Conservation (phyloP, 805 yeast genomes). For the Saturnispora mendoncae region DNA sequence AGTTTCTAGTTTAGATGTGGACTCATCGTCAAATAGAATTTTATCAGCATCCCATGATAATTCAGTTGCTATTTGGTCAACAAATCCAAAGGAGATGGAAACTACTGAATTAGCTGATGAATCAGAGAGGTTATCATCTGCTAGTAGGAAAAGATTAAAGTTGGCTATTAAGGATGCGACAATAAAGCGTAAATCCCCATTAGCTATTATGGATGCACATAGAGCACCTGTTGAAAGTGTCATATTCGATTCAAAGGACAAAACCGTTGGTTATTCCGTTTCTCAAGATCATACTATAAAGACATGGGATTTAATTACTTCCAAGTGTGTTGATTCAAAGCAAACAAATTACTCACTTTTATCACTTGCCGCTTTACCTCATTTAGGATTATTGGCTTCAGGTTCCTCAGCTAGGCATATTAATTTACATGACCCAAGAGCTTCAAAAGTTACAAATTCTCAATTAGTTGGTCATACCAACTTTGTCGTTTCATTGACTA, state of each 20-base stretch:
- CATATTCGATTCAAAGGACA: constrained; percentile 61
- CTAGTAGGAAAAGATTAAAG: constrained; percentile 83
- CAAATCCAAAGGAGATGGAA: constrained; percentile 72
- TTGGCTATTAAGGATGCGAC: constrained; percentile 69
- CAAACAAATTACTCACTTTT: constrained; percentile 79
- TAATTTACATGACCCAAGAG: constrained; percentile 85
- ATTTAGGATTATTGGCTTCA: constrained; percentile 64
- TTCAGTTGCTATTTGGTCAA: constrained; percentile 81
- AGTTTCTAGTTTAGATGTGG: constrained; percentile 67
- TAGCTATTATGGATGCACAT: constrained; percentile 73
- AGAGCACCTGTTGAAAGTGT: constrained; percentile 82
- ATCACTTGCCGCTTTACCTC: constrained; percentile 61
- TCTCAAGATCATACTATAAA: constrained; percentile 92
- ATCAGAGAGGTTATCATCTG: constrained; percentile 44
- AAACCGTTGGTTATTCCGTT: constrained; percentile 83
- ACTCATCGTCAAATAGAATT: constrained; percentile 46
- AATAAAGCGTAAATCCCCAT: constrained; percentile 73
- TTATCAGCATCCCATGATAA: constrained; percentile 81
- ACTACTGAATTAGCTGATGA: constrained; percentile 41
- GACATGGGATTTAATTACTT: constrained; percentile 93
- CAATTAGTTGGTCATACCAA: constrained; percentile 86
- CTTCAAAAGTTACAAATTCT: constrained; percentile 51
- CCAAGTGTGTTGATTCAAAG: constrained; percentile 78
- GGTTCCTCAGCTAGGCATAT: constrained; percentile 99
- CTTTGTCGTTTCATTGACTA: constrained; percentile 73